Base-by-base conservation (phyloP, 83 land plant species). In the Larix sibirica region DNA sequence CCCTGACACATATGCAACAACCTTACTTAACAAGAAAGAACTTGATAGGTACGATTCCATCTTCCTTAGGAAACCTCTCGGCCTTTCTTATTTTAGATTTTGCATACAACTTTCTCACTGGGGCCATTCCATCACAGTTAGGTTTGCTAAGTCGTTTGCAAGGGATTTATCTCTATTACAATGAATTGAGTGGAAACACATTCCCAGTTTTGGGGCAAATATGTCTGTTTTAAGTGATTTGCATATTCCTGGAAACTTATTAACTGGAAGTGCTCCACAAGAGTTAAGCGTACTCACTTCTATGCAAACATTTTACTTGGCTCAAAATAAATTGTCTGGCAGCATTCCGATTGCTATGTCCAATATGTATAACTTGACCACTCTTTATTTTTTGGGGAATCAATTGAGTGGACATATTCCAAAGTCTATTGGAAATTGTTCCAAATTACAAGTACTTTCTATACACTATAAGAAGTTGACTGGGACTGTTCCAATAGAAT, bases 371-470 rank as follows among this genome's bases (percentile, higher is more conserved):
- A 88, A 73, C 82, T 90, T 92, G 62, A 90, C 88, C 18, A 86
- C 89, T 54, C 86, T 92, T 28, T 91, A 92, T 62, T 20, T 92
- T 58, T 89, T 86, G 23, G 87, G 89, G 84, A 92, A 92, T 70
- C 83, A 84, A 1, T 85, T 95, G 13, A 62, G 83, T 40, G 97
- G 97, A 38, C 36, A 0, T 13, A 86, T 95, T 14, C 97, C 97
- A 4, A 56, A 83, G 28, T 81, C 83, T 62, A 80, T 95, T 1
- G 91, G 91, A 42, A 83, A 84, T n/a, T 89, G 89, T 64, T 62
- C 44, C 44, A 91, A 85, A 71, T 91, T 95, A 21, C 86, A 87
- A 60, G 86, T 91, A 89, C 88, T 95, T 10, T 91, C 88, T 75
- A 73, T 95, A 60, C 87, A 88, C 80, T 85, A 87, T 86, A 95